Evolutionary conservation across 805 yeast genomes (phyloP).

Genomic region (Priceomyces fermenticarens): DNA sequence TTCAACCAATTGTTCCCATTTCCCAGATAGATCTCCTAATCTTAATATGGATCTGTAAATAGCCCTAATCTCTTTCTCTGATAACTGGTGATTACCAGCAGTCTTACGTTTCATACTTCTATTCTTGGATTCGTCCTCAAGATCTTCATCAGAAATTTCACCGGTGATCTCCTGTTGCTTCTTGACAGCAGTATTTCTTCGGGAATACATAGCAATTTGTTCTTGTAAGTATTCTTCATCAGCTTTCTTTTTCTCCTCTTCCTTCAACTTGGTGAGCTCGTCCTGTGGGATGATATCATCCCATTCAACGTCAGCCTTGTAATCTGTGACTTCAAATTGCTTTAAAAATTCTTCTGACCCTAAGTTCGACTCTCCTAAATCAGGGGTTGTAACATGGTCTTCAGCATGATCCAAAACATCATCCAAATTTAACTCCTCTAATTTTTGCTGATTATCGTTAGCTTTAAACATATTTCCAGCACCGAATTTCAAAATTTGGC

Average conservation of each 20-base stretch:
- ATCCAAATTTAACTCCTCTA: slow-evolving; percentile 92
- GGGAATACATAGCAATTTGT: slow-evolving; percentile 82
- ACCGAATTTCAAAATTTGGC: slow-evolving; percentile 94
- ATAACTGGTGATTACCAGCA: slow-evolving; percentile 48
- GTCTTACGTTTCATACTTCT: slow-evolving; percentile 30
- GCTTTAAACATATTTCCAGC: slow-evolving; percentile 98
- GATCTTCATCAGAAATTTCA: slow-evolving; percentile 38
- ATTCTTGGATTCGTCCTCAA: slow-evolving; percentile 36
- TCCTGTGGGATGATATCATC: slow-evolving; percentile 98
- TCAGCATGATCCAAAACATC: slow-evolving; percentile 96
- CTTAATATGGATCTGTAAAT: slow-evolving; percentile 79
- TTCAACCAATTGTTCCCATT: slow-evolving; percentile 82
- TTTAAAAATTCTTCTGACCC: slow-evolving; percentile 97
- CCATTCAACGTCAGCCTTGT: slow-evolving; percentile 98
- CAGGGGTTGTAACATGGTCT: slow-evolving; percentile 95
- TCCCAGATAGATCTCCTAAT: slow-evolving; percentile 71
- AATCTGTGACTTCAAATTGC: slow-evolving; percentile 98
- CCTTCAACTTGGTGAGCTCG: slow-evolving; percentile 83
- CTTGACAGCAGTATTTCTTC: slow-evolving; percentile 73
- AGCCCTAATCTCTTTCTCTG: slow-evolving; percentile 84
- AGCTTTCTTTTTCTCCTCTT: slow-evolving; percentile 79
- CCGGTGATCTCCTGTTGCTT: slow-evolving; percentile 43
- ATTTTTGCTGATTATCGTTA: slow-evolving; percentile 89
- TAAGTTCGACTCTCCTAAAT: slow-evolving; percentile 91
- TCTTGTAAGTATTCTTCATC: slow-evolving; percentile 87